A percentile compares a stretch with the other conserved stretches of the same genome.
phyloP scores from a whole-genome alignment of 169 alveolate species.

The Cryptosporidium ryanae region DNA sequence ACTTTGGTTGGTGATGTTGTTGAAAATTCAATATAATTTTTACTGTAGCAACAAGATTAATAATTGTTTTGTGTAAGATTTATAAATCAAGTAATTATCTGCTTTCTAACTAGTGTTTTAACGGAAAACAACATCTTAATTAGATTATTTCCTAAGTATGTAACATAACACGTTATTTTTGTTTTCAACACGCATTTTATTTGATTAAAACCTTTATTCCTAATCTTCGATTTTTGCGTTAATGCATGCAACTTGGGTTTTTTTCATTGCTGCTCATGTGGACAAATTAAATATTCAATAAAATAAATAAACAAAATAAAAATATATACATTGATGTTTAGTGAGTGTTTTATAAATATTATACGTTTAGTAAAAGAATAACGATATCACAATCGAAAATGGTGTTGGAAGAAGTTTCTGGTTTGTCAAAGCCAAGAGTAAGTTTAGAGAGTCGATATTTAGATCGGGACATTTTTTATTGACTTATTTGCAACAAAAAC shows the following conservation, averaged over 20 bases:
- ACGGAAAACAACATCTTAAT: too few species aligned
- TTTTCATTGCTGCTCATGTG: conserved; percentile 2
- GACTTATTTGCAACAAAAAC: neutral
- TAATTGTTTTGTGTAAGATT: too few species aligned
- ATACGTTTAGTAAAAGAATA: neutral
- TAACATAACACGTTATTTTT: too few species aligned
- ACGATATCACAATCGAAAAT: neutral
- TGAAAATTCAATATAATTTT: conserved; percentile 21
- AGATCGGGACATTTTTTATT: neutral
- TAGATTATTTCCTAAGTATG: too few species aligned
- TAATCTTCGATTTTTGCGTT: too few species aligned
- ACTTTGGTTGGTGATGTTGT: conserved; percentile 48
- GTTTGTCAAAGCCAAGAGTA: conserved; percentile 65
- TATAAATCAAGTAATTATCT: too few species aligned
- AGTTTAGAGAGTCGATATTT: neutral
- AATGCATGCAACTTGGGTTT: neutral
- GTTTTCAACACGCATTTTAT: too few species aligned
- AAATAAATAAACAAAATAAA: neutral
- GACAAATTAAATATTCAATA: too few species aligned
- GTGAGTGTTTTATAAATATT: neutral
- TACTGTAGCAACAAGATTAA: too few species aligned
- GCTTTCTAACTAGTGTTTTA: too few species aligned
- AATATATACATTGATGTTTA: too few species aligned
- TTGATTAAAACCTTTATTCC: too few species aligned
- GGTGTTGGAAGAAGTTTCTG: conserved; percentile 46